Evolutionary conservation across 2,329 filamentous ascomycete genomes (phyloP), one percentile per base, ranked within the genome.

Genomic region (Gnomoniopsis sp.): DNA sequence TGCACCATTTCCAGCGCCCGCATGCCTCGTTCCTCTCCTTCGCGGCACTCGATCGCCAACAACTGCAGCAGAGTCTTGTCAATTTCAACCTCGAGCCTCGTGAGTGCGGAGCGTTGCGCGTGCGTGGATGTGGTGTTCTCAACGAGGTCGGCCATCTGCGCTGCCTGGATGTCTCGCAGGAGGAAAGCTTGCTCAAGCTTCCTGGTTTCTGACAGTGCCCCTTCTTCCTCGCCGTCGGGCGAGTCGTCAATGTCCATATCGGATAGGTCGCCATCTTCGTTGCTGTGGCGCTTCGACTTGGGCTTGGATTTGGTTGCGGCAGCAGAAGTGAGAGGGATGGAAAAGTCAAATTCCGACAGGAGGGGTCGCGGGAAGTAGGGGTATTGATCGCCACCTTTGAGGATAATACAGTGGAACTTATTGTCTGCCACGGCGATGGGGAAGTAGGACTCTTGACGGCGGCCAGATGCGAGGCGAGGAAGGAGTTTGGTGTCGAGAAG

Each of bases 321-420:
- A 21, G 43, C 17, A 1, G 84, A 84, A 3, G 85, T 84, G 36
- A 97, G 77, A 0, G 96, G 95, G 19, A 99, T 84, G 47, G 88
- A 86, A 71, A 99, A 96, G 51, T 92, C 90, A 69, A 99, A 99
- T 71, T 99, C 95, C 46, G 88, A 93, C 38, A 99, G 87, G 41
- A 97, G 78, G 2, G 91, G 93, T 11, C 90, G 87, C 12, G 91
- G 95, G 75, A 93, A 98, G 77, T 95, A 97, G 0, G 93, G 93
- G 69, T 97, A 91, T 69, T 88, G 85, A 70, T 99, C 95, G 38
- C 89, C 90, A 63, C 95, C 95, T 76, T 99, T 99, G 69, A 99
- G 87, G 67, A 99, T 98, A 75, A 99, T 97, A 77, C 96, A 99
- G 79, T 98, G 93, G 74, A 99, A 99, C 69, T 89, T 93, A 68